Conservation (phyloP, 345 rosid species). For the Syzygium grande region DNA sequence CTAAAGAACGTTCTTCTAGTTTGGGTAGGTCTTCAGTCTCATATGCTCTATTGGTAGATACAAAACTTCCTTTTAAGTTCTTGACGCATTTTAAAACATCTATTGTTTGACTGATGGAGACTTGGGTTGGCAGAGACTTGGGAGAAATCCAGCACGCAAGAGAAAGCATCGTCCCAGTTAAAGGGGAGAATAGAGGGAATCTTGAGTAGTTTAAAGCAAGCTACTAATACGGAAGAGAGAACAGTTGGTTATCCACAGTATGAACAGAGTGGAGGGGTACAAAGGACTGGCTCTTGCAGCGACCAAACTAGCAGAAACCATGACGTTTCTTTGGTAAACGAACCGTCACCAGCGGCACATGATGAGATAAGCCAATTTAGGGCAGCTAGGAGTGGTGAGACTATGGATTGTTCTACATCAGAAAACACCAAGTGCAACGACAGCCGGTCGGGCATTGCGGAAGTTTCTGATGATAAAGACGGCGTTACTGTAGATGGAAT, state of each 20-base stretch:
- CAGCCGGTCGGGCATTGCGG: background rate
- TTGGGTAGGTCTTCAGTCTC: conserved; percentile 17
- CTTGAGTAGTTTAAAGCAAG: conserved; percentile 31
- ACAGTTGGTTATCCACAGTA: conserved; percentile 5
- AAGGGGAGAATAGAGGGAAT: conserved; percentile 38
- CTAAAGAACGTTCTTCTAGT: conserved; percentile 11
- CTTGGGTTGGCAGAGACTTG: conserved; percentile 19
- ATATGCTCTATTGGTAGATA: background rate
- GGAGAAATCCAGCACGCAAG: conserved; percentile 8
- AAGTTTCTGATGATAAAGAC: background rate
- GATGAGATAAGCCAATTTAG: conserved; percentile 4
- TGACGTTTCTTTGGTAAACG: conserved; percentile 10
- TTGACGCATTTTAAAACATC: background rate
- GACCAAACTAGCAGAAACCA: conserved; percentile 14
- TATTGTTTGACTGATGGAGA: background rate
- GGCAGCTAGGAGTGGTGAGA: background rate
- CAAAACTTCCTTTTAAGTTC: background rate
- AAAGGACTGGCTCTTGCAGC: background rate
- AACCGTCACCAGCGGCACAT: conserved; percentile 3
- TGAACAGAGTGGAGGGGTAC: conserved; percentile 3
- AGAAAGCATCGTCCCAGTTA: conserved; percentile 8
- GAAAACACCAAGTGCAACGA: background rate
- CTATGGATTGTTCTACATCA: background rate
- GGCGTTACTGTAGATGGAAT: background rate
- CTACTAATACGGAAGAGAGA: conserved; percentile 10